Conservation (phyloP, 768 basidiomycete species). For the Dacryopinax spathularia region DNA sequence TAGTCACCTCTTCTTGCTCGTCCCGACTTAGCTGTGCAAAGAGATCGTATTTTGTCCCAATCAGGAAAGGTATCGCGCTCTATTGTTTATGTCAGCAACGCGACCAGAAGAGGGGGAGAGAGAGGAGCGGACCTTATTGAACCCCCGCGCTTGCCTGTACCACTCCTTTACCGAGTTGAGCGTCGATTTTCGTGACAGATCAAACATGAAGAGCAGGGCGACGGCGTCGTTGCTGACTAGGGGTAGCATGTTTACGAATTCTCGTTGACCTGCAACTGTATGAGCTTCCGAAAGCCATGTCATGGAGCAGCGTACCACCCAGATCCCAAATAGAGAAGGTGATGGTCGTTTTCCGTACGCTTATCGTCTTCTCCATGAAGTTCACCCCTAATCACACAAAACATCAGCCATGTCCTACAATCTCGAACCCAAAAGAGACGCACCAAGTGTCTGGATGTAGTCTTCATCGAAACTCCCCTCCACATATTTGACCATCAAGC, state of each 20-base stretch:
- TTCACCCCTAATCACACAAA: slow-evolving; percentile 55
- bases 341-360: slow-evolving; percentile 94
- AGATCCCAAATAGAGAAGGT: slow-evolving; percentile 99
- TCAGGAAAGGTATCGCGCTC: slow-evolving; percentile 97
- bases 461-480: slow-evolving; percentile 98
- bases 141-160: slow-evolving; percentile 97
- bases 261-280: slow-evolving; percentile 48
- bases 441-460: slow-evolving; percentile 98
- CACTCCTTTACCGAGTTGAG: slow-evolving; percentile 98
- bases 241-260: slow-evolving; percentile 98
- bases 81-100: slow-evolving; percentile 22
- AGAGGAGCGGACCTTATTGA: slow-evolving; percentile 73
- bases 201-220: slow-evolving; percentile 99
- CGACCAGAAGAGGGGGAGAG: neutral
- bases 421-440: slow-evolving; percentile 17
- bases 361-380: slow-evolving; percentile 99
- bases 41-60: slow-evolving; percentile 96
- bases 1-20: slow-evolving; percentile 98
- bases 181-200: slow-evolving; percentile 91
- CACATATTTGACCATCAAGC: slow-evolving; percentile 98
- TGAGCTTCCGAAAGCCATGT: neutral
- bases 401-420: slow-evolving; percentile 7
- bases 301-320: slow-evolving; percentile 34
- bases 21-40: slow-evolving; percentile 92
- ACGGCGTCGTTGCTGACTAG: slow-evolving; percentile 99